A percentile compares a stretch with the other conserved stretches of the same genome.
phyloP scores from a whole-genome alignment of 2,329 filamentous ascomycete species.

The Cercospora janseana region DNA sequence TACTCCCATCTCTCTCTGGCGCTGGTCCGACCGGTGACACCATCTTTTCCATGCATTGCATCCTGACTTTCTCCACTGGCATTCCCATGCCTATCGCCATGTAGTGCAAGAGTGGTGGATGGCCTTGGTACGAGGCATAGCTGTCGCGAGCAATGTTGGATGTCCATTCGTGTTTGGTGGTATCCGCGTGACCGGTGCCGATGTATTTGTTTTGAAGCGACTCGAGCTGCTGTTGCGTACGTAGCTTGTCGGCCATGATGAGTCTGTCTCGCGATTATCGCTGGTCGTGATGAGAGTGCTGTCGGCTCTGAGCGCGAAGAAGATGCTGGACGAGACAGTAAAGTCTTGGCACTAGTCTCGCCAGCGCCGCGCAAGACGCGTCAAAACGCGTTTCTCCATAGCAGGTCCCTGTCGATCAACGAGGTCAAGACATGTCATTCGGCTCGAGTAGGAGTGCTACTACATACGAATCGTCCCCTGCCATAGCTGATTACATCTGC shows the following conservation, averaged over 20 bases:
- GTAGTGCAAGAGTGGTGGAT: constrained; percentile 83
- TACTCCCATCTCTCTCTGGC: constrained; percentile 21
- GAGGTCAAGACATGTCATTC: neutral
- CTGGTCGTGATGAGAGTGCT: neutral
- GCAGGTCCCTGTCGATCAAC: too few relatives aligned
- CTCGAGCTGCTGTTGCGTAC: constrained; percentile 95
- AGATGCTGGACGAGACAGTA: neutral
- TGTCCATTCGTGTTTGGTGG: constrained; percentile 95
- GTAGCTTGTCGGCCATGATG: constrained; percentile 83
- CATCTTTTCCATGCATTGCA: constrained; percentile 75
- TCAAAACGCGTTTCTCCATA: too few relatives aligned
- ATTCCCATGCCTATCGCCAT: constrained; percentile 88
- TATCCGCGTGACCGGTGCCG: constrained; percentile 94
- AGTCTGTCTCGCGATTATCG: neutral
- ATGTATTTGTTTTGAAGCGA: constrained; percentile 93
- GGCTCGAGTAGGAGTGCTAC: neutral
- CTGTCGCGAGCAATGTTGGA: constrained; percentile 95
- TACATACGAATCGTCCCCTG: too few relatives aligned
- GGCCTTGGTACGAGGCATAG: constrained; percentile 82
- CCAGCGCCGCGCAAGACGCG: too few relatives aligned
- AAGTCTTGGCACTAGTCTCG: too few relatives aligned
- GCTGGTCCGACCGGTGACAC: constrained; percentile 57
- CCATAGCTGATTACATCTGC: too few relatives aligned
- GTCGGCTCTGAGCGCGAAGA: neutral
- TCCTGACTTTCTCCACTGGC: constrained; percentile 70